These are phyloP conservation scores for Fonsecaea pedrosoi DNA, from an alignment of 2,329 filamentous ascomycete species.

Conservation along the genomic window DNA sequence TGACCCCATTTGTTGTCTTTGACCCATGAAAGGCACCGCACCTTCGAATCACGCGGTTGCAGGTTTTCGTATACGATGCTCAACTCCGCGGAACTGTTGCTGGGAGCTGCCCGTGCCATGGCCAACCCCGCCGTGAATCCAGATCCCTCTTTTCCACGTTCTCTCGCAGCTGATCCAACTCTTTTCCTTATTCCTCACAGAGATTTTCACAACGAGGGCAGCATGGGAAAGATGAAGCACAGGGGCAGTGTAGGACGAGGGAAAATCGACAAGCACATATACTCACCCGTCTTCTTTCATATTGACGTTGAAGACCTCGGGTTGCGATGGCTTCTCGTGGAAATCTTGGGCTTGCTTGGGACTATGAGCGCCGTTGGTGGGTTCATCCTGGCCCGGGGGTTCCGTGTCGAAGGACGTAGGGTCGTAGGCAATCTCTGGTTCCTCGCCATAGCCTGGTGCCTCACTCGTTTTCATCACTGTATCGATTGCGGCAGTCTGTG, in stretches of 20 bases:
- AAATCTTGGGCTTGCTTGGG: constrained; percentile 49
- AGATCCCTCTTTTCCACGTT: not conserved
- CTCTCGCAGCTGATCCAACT: not conserved
- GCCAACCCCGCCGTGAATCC: not conserved
- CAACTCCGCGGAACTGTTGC: not conserved
- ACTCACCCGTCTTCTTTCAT: constrained; percentile 95
- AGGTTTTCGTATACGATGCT: not conserved
- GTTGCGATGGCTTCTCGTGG: constrained; percentile 16
- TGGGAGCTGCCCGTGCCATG: not conserved
- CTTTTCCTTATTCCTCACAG: constrained; percentile 1
- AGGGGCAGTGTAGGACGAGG: constrained; percentile 36
- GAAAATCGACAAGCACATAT: constrained; percentile 35
- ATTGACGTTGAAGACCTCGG: constrained; percentile 62
- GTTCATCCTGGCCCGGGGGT: constrained; percentile 41
- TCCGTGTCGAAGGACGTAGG: constrained; percentile 42
- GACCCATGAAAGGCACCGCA: constrained; percentile 2
- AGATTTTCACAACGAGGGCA: not conserved
- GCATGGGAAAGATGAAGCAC: constrained; percentile 36
- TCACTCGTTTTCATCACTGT: constrained; percentile 45
- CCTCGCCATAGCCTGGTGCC: constrained; percentile 40
- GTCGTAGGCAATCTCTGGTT: constrained; percentile 43
- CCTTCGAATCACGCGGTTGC: constrained; percentile 1
- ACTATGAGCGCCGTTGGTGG: constrained; percentile 42
- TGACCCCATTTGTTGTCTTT: constrained; percentile 9
- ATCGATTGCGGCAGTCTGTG: constrained; percentile 42